phyloP scores from a whole-genome alignment of 2,329 filamentous ascomycete genomes.

The Colletotrichum tamarilloi region DNA sequence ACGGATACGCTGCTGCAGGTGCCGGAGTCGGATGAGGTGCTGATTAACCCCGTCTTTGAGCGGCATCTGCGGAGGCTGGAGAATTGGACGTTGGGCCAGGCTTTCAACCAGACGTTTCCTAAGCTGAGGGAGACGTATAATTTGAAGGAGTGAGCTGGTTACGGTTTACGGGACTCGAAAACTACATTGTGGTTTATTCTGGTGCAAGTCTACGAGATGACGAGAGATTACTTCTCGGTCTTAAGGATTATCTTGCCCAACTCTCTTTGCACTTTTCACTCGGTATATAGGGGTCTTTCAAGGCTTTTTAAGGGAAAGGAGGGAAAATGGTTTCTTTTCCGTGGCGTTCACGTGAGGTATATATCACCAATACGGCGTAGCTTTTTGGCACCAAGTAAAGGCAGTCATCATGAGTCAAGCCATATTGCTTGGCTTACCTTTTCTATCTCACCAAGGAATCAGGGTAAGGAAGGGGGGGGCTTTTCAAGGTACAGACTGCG shows the following conservation, averaged over 20 bases:
- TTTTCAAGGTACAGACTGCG: background rate
- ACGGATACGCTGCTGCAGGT: constrained; percentile 74
- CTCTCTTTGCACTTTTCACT: background rate
- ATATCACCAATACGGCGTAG: background rate
- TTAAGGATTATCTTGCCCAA: background rate
- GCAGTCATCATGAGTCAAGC: background rate
- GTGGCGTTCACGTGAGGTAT: background rate
- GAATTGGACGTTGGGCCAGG: constrained; percentile 84
- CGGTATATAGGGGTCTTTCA: background rate
- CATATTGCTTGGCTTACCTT: background rate
- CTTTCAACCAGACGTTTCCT: constrained; percentile 75
- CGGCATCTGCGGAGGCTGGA: constrained; percentile 78
- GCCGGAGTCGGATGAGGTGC: constrained; percentile 70
- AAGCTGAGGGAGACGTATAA: constrained; percentile 58
- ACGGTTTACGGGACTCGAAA: no score
- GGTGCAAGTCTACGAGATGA: background rate
- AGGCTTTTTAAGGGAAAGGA: background rate
- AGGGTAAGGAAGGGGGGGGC: background rate
- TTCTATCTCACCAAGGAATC: background rate
- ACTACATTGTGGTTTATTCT: no score
- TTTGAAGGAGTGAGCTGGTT: constrained; percentile 41
- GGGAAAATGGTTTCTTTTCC: background rate
- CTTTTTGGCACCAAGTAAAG: no score
- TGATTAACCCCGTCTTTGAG: constrained; percentile 90
- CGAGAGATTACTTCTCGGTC: background rate